A percentile compares a stretch with the other conserved stretches of the same genome.
Evolutionary conservation across 2,329 filamentous ascomycete genomes (phyloP).

Genomic region (Cadophora malorum): DNA sequence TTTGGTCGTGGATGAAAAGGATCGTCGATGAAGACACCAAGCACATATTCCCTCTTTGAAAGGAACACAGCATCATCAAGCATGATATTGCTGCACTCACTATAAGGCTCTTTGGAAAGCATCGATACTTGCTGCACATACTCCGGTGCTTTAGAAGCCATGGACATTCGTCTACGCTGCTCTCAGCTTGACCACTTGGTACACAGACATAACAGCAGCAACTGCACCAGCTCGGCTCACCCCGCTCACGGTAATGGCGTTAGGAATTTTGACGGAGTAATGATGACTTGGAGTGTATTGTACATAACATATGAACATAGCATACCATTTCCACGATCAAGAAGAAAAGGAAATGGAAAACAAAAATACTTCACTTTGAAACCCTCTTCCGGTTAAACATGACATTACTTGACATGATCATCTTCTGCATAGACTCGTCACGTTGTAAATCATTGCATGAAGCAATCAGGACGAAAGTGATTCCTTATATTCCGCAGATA

Average conservation of each 20-base stretch:
- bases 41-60: not conserved
- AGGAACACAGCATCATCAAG: not conserved
- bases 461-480: too few species aligned
- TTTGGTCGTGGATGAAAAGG: conserved; percentile 59
- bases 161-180: not conserved
- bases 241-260: conserved; percentile 4
- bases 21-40: not conserved
- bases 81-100: not conserved
- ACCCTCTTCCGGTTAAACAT: too few species aligned
- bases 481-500: too few species aligned
- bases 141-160: not conserved
- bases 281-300: not conserved
- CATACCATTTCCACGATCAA: too few species aligned
- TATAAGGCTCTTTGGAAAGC: not conserved
- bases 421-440: too few species aligned
- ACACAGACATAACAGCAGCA: too few species aligned
- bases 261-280: not conserved
- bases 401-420: too few species aligned
- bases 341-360: too few species aligned
- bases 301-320: conserved; percentile 10
- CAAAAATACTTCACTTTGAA: too few species aligned
- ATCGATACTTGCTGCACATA: not conserved
- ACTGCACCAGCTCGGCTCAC: conserved; percentile 3
- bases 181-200: too few species aligned
- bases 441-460: too few species aligned